These are phyloP conservation scores for Annulohypoxylon nitens DNA, from an alignment of 495 filamentous ascomycete species.

Conservation along the genomic window DNA sequence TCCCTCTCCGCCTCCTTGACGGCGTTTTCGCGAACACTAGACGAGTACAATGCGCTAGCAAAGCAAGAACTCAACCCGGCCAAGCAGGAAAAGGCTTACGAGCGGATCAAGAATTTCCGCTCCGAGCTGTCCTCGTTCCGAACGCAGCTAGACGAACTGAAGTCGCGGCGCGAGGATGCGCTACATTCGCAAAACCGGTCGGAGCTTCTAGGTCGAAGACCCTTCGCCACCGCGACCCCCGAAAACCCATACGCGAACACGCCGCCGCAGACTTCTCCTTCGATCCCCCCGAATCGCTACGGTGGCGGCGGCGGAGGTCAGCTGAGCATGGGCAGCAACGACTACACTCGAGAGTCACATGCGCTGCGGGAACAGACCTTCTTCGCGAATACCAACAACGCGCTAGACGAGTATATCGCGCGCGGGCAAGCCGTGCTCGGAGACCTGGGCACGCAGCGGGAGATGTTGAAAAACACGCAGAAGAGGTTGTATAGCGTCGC, in stretches of 20 bases:
- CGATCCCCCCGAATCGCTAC: conserved; percentile 50
- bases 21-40: conserved; percentile 89
- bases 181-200: conserved; percentile 78
- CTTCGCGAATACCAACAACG: conserved; percentile 78
- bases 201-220: conserved; percentile 91
- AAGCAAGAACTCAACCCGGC: conserved; percentile 86
- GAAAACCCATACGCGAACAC: conserved; percentile 92
- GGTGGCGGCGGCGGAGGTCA: conserved; percentile 60
- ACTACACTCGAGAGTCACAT: conserved; percentile 79
- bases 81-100: conserved; percentile 91
- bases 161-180: conserved; percentile 79
- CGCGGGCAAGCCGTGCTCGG: conserved; percentile 89
- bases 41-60: conserved; percentile 89
- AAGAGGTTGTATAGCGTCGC: conserved; percentile 89
- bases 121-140: conserved; percentile 83
- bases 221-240: conserved; percentile 86
- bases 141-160: conserved; percentile 79
- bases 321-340: conserved; percentile 66
- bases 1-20: conserved; percentile 82
- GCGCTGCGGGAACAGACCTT: conserved; percentile 93
- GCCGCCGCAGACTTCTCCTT: conserved; percentile 37
- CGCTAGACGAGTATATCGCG: conserved; percentile 94
- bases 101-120: conserved; percentile 88
- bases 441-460: conserved; percentile 89
- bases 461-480: conserved; percentile 95